A percentile compares a stretch with the other conserved stretches of the same genome.
phyloP scores from a whole-genome alignment of 306 rosid species.

The Lablab purpureus region DNA sequence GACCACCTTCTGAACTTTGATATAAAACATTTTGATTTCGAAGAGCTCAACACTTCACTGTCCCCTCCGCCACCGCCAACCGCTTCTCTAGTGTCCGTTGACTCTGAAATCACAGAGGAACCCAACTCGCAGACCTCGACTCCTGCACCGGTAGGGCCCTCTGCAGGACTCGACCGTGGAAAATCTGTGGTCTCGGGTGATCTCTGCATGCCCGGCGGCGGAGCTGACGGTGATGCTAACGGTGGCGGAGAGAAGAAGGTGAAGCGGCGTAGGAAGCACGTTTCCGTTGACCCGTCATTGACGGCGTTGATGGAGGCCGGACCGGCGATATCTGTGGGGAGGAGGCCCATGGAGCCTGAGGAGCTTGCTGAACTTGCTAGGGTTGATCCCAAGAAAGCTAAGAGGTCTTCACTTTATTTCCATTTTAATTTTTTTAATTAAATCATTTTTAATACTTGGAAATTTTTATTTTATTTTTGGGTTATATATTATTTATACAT shows the following conservation, averaged over 20 bases:
- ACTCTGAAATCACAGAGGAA: neutral
- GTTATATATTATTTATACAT: too few species aligned
- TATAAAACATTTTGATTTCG: conserved; percentile 51
- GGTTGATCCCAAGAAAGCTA: conserved; percentile 71
- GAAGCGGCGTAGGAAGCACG: conserved; percentile 52
- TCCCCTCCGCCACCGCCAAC: neutral
- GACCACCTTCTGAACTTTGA: conserved; percentile 67
- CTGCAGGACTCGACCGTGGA: neutral
- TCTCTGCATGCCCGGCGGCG: neutral
- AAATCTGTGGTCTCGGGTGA: neutral
- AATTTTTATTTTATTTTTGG: neutral
- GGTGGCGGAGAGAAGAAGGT: conserved; percentile 41
- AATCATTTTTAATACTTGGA: neutral
- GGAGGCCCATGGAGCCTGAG: conserved; percentile 60
- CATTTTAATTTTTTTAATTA: neutral
- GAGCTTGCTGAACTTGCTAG: conserved; percentile 68
- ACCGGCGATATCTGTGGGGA: neutral
- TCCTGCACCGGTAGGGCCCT: neutral
- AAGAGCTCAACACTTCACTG: conserved; percentile 49
- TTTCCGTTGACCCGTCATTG: conserved; percentile 55
- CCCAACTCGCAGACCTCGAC: neutral
- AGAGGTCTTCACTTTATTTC: conserved; percentile 49
- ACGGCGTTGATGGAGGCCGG: conserved; percentile 45
- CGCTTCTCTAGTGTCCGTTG: neutral
- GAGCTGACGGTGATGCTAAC: neutral